These are phyloP conservation scores for Acanthamoeba castellanii DNA, from an alignment of 208 protist species.

Conservation along the genomic window DNA sequence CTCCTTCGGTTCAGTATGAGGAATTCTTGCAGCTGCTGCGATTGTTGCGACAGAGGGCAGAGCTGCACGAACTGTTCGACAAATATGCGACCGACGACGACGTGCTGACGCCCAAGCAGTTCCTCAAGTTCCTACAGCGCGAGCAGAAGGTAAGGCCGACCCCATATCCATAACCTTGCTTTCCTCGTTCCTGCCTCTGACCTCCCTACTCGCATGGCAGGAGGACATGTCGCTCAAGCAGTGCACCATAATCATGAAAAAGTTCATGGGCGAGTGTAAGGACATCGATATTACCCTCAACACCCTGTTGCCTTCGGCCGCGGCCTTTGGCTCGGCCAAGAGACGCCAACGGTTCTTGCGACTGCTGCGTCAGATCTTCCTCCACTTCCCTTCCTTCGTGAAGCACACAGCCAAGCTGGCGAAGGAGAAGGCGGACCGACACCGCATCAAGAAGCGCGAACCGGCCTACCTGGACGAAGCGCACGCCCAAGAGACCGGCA, in stretches of 20 bases:
- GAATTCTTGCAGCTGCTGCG: slow-evolving; percentile 15
- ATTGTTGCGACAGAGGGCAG: slow-evolving; percentile 47
- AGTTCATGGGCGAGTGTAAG: slow-evolving; percentile 16
- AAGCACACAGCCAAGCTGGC: not conserved
- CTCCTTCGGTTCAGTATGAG: not conserved
- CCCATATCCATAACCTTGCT: too few species aligned
- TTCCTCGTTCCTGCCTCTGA: too few species aligned
- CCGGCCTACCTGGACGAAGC: not conserved
- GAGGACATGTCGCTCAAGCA: slow-evolving; percentile 56
- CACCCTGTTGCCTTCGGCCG: not conserved
- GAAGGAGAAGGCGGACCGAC: not conserved
- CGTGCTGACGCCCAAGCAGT: slow-evolving; percentile 37
- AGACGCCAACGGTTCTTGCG: not conserved
- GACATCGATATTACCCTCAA: slow-evolving; percentile 25
- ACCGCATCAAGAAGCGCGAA: not conserved
- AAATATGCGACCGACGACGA: slow-evolving; percentile 41
- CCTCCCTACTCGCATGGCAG: not conserved
- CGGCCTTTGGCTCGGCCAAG: not conserved
- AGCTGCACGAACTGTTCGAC: slow-evolving; percentile 73
- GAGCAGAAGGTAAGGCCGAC: slow-evolving; percentile 72
- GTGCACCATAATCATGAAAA: slow-evolving; percentile 6
- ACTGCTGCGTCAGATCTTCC: slow-evolving; percentile 14
- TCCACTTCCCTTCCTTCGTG: slow-evolving; percentile 29
- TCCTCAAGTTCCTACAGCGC: slow-evolving; percentile 77
- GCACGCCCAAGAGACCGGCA: not conserved